phyloP scores from a whole-genome alignment of 2,329 filamentous ascomycete species.

The Paecilomyces niveus region DNA sequence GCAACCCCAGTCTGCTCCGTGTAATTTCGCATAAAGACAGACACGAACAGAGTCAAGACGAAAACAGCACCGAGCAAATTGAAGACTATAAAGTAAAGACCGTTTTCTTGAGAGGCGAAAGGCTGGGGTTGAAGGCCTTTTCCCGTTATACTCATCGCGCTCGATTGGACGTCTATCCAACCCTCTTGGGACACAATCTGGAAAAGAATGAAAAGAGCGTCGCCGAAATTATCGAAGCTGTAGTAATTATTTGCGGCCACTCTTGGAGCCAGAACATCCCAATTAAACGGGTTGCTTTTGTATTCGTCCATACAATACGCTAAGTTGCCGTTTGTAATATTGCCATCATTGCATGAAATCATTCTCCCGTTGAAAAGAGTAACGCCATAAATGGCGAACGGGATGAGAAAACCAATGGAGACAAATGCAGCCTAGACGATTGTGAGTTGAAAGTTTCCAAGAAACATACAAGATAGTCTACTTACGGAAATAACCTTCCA shows the following conservation, averaged over 20 bases:
- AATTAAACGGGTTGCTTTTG: slow-evolving; percentile 67
- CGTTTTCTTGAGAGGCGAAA: slow-evolving; percentile 71
- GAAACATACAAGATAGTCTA: slow-evolving; percentile 9
- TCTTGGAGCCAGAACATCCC: slow-evolving; percentile 77
- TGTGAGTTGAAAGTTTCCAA: background rate
- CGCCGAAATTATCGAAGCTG: slow-evolving; percentile 91
- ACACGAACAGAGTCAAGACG: slow-evolving; percentile 93
- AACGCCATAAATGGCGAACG: slow-evolving; percentile 91
- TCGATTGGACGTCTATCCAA: slow-evolving; percentile 90
- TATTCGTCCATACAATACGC: slow-evolving; percentile 80
- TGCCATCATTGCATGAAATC: slow-evolving; percentile 68
- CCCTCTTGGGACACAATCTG: slow-evolving; percentile 98
- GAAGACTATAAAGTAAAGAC: slow-evolving; percentile 91
- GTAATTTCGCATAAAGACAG: slow-evolving; percentile 99
- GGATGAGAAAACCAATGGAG: slow-evolving; percentile 86
- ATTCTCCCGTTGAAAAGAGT: slow-evolving; percentile 87
- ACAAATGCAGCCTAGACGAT: slow-evolving; percentile 67
- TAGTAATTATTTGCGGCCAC: slow-evolving; percentile 75
- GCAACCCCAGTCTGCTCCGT: slow-evolving; percentile 97
- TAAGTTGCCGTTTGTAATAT: slow-evolving; percentile 46
- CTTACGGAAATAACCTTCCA: slow-evolving; percentile 84
- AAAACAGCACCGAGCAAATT: slow-evolving; percentile 95
- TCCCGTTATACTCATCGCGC: slow-evolving; percentile 73
- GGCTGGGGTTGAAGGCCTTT: slow-evolving; percentile 63
- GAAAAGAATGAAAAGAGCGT: slow-evolving; percentile 90